These are phyloP conservation scores for Lentinula boryana DNA, from an alignment of 768 basidiomycete species.

Conservation along the genomic window DNA sequence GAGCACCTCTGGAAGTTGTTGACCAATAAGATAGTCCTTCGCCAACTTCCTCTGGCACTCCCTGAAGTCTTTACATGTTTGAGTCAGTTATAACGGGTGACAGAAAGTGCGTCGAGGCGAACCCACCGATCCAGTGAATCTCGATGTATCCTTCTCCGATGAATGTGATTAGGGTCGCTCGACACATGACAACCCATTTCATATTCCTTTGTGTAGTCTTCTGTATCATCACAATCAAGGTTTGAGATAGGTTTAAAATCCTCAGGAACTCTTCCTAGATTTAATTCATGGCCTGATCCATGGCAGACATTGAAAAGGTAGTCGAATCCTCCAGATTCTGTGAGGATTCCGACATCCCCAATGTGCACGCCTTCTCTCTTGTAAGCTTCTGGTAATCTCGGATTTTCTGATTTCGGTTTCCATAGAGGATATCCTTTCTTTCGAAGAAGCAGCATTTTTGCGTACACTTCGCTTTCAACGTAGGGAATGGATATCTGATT, in stretches of 20 bases:
- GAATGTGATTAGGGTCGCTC: neutral
- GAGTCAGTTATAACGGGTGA: neutral
- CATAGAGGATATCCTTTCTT: neutral
- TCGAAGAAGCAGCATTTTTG: neutral
- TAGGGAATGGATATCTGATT: too few relatives aligned
- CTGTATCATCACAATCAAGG: neutral
- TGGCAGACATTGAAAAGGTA: slow-evolving; percentile 3
- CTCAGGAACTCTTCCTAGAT: neutral
- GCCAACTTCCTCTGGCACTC: neutral
- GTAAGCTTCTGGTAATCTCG: neutral
- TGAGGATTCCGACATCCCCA: slow-evolving; percentile 2
- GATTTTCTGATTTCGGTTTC: neutral
- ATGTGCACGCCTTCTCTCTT: neutral
- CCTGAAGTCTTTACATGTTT: neutral
- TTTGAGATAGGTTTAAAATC: neutral
- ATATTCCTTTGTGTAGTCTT: neutral
- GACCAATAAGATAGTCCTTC: neutral
- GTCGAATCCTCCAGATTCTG: neutral
- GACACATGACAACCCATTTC: neutral
- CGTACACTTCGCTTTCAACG: neutral
- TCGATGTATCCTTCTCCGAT: neutral
- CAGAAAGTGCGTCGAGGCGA: neutral
- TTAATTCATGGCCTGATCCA: neutral
- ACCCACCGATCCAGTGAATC: neutral
- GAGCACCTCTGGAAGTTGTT: neutral